Base-by-base conservation (phyloP, 345 rosid species). In the Populus alba region DNA sequence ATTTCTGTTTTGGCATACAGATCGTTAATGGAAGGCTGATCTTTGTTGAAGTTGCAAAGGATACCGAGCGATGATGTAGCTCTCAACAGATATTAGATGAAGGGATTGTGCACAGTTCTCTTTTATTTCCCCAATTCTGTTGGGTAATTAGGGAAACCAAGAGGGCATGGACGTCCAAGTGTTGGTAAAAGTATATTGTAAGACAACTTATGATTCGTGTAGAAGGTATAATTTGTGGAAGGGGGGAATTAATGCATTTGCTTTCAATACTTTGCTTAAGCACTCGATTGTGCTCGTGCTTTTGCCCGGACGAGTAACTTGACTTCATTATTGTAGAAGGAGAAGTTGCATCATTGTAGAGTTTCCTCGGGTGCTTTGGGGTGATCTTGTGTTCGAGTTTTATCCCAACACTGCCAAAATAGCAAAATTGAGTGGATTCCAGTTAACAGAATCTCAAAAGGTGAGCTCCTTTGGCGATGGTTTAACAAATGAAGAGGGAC, bases 41-140 rank as follows among this genome's bases (percentile, higher is more conserved):
- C 69, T 86, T 84, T 31, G 91, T 88, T 6, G 92, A 90, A 84
- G 78, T 76, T 68, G 90, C 85, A 12, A 86, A 88, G 63, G 71
- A 62, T 53, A 73, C 68, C 72, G 25, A 76, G 65, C 31, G 75
- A 55, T 0, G 75, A 74, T 71, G 49, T 1, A 73, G 72, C 71
- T 17, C 57, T 31, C 70, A 66, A 72, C 47, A 68, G 62, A 23
- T 62, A 47, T 23, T 22, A 57, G 35, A 13, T 45, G 37, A 2
- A 47, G 67, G 61, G 61, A 20, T 2, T 20, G 22, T 53, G 59
- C 22, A 9, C 63, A 0, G 3, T 22, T 2, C 27, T n/a, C 63
- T 22, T 57, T 57, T n/a, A n/a, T 57, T n/a, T 57, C 63, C 63
- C 63, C 63, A 57, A n/a, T 57, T 57, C 23, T 57, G 63, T n/a